Evolutionary conservation across 176 grass and related monocot species (phyloP).

Genomic region (Neostapfia colusana): DNA sequence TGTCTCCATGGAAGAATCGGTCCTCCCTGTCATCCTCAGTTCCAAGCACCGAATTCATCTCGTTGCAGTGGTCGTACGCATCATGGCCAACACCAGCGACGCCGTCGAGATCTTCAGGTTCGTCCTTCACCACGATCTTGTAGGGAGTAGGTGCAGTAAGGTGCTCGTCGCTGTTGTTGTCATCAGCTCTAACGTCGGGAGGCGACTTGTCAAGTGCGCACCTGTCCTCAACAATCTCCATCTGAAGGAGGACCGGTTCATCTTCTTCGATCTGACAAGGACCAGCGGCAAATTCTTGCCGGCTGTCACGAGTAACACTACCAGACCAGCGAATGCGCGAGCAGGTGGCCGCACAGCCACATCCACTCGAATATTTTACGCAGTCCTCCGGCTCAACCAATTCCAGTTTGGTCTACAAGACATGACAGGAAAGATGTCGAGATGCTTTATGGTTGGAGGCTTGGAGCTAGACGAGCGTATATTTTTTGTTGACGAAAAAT

Average conservation of each 20-base stretch:
- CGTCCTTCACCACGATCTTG: neutral
- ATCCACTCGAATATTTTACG: neutral
- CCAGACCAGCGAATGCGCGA: neutral
- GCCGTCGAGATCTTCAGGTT: neutral
- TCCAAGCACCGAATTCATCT: neutral
- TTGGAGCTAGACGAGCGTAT: neutral
- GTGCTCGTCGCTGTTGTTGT: neutral
- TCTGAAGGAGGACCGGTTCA: neutral
- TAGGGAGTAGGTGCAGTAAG: neutral
- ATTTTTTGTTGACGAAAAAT: neutral
- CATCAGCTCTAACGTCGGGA: neutral
- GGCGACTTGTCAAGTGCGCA: neutral
- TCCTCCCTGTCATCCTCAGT: neutral
- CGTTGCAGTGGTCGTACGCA: neutral
- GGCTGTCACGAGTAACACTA: too few relatives aligned
- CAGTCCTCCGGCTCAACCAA: neutral
- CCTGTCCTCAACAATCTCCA: neutral
- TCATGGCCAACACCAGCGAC: neutral
- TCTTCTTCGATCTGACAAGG: conserved; percentile 3
- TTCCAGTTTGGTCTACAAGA: conserved; percentile 46
- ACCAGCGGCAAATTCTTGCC: conserved; percentile 8
- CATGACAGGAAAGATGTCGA: conserved; percentile 34
- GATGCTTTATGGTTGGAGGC: neutral
- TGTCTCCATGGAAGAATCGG: neutral
- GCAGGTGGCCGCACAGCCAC: neutral